Conservation (phyloP, 2,329 filamentous ascomycete genomes). For the Paecilomyces formosus region DNA sequence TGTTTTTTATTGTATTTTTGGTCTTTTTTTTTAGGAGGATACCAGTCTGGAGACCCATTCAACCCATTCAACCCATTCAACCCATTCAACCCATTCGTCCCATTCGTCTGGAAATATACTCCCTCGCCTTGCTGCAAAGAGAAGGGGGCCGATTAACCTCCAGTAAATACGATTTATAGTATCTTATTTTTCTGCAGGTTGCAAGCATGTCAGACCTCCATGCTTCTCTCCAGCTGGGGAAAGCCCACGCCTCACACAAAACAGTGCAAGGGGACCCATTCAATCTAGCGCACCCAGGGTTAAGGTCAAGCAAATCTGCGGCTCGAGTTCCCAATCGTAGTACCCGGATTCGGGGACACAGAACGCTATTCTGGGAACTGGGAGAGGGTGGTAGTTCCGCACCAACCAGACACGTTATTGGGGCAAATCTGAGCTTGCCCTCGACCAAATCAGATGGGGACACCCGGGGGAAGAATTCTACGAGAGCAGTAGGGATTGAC, state of each 20-base stretch:
- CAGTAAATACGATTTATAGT: neutral
- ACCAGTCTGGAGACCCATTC: neutral
- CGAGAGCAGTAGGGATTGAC: neutral
- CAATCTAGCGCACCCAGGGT: neutral
- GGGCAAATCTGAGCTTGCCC: neutral
- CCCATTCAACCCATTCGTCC: neutral
- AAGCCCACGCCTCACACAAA: neutral
- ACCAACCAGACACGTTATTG: neutral
- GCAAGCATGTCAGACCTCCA: neutral
- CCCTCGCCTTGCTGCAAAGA: neutral
- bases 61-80: neutral
- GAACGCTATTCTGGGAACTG: neutral
- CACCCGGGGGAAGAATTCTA: neutral
- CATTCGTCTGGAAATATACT: neutral
- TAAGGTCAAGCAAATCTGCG: neutral
- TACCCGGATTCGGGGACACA: neutral
- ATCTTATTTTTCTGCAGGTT: neutral
- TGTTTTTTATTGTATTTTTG: too few relatives aligned
- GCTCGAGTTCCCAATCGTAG: neutral
- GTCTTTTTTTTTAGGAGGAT: neutral
- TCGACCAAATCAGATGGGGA: neutral
- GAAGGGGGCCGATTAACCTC: neutral
- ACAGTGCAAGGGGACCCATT: neutral
- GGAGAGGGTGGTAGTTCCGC: neutral
- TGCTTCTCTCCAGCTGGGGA: neutral